Evolutionary conservation across 2,329 filamentous ascomycete genomes (phyloP).

Genomic region (Phoma sp.): DNA sequence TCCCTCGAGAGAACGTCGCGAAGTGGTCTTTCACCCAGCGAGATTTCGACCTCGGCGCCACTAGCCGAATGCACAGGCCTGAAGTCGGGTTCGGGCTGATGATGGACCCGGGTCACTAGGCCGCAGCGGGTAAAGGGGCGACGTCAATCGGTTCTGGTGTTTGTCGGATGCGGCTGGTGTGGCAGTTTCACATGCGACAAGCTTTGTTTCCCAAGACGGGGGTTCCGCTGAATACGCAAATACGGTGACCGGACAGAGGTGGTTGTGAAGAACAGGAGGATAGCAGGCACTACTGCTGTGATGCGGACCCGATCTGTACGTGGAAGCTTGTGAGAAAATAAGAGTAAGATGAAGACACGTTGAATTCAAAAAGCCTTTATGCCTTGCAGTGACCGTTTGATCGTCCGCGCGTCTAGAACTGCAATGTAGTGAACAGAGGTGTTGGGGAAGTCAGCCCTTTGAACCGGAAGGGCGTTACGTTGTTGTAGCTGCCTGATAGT

Average conservation of each 20-base stretch:
- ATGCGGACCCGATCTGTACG: background rate
- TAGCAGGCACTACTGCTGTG: background rate
- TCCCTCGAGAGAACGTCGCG: conserved; percentile 5
- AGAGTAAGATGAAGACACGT: background rate
- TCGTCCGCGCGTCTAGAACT: background rate
- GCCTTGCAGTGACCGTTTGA: background rate
- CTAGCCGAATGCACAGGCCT: conserved; percentile 8
- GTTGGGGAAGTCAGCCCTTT: background rate
- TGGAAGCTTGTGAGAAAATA: background rate
- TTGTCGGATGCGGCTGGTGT: conserved; percentile 11
- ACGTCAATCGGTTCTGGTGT: conserved; percentile 4
- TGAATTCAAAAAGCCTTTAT: background rate
- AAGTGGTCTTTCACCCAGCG: conserved; percentile 10
- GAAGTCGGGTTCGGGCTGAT: conserved; percentile 9
- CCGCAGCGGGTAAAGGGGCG: conserved; percentile 12
- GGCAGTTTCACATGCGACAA: conserved; percentile 12
- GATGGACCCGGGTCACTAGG: conserved; percentile 9
- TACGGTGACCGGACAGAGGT: background rate
- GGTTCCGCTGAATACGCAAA: conserved; percentile 10
- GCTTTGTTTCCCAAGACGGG: conserved; percentile 1
- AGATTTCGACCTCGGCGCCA: conserved; percentile 18
- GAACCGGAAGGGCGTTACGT: conserved; percentile 7
- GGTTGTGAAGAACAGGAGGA: background rate
- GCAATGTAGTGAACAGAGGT: background rate
- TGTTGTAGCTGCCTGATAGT: background rate